Base-by-base conservation (phyloP, 345 rosid species). In the Odontarrhena argentea region DNA sequence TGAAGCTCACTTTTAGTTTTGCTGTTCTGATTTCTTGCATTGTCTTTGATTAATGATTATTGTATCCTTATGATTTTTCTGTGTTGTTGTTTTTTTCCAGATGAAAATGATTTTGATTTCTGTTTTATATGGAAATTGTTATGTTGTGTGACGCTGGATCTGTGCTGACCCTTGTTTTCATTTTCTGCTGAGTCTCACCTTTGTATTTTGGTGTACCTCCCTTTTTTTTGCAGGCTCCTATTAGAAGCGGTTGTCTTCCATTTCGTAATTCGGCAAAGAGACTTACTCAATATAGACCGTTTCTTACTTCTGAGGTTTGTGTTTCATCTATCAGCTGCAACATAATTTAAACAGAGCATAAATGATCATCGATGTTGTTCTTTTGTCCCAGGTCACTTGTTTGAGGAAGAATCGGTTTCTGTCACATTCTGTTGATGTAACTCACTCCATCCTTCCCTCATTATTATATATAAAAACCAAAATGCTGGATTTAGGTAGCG, bases 251-350 rank as follows among this genome's bases (percentile, higher is more conserved):
- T 65, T 81, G 55, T 68, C 53, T 78, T 60, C 67, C 71, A 36
- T 40, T 74, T 14, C 70, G 22, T 55, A 80, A 47, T 73, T 77
- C 86, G 0, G 80, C 53, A 8, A 86, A 66, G 66, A 72, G 71
- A 68, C 35, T 78, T 35, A 58, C 81, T 26, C 81, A 74, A 41
- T 63, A 75, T 61, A 84, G 78, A 77, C 71, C 67, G 47, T 82
- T 79, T 28, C 60, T 74, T 51, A 63, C 76, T 63, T 82, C 81
- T 0, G 78, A 86, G 96, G 98, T 93, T 53, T 41, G 83, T 65
- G 40, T 71, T 69, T 55, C 47, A 36, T 15, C 7, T 60, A 5
- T 43, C 13, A 41, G 35, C 15, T 55, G n/a, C 9, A 2, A 12
- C 37, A 7, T 3, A 12, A 32, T 50, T 7, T 7, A 1, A 32